phyloP scores from a whole-genome alignment of 108 stramenopile genomes.

The Cyclotella choctawhatcheeana region DNA sequence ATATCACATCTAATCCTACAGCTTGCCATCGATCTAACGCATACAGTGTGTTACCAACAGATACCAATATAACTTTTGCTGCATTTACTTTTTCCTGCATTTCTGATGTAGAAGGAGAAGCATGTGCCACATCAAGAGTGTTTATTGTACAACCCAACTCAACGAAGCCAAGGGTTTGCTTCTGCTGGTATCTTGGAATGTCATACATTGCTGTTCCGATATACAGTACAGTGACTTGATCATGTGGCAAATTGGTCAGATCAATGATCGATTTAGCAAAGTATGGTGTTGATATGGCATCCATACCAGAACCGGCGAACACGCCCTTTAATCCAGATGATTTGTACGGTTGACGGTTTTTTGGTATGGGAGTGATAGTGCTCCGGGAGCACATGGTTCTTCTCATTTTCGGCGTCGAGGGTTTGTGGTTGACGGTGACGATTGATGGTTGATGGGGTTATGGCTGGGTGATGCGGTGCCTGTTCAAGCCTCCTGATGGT shows the following conservation, averaged over 20 bases:
- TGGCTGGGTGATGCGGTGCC: too few relatives aligned
- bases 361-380: conserved; percentile 41
- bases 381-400: too few relatives aligned
- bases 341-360: conserved; percentile 29
- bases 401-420: too few relatives aligned
- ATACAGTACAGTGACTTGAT: conserved; percentile 57
- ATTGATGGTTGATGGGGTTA: too few relatives aligned
- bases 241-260: conserved; percentile 17
- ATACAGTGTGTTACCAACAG: conserved; percentile 88
- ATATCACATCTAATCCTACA: conserved; percentile 58
- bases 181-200: conserved; percentile 50
- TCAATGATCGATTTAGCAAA: conserved; percentile 53
- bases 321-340: conserved; percentile 44
- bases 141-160: conserved; percentile 45
- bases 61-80: conserved; percentile 72
- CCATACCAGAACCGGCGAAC: conserved; percentile 67
- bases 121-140: conserved; percentile 39
- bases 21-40: conserved; percentile 81
- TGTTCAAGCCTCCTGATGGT: too few relatives aligned
- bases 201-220: conserved; percentile 81
- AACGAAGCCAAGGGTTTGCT: conserved; percentile 41
- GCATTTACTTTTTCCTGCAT: conserved; percentile 47
- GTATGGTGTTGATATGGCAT: conserved; percentile 53
- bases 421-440: too few relatives aligned
- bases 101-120: conserved; percentile 29